phyloP scores from a whole-genome alignment of 2,329 filamentous ascomycete genomes.

The Aspergillus caelatus region DNA sequence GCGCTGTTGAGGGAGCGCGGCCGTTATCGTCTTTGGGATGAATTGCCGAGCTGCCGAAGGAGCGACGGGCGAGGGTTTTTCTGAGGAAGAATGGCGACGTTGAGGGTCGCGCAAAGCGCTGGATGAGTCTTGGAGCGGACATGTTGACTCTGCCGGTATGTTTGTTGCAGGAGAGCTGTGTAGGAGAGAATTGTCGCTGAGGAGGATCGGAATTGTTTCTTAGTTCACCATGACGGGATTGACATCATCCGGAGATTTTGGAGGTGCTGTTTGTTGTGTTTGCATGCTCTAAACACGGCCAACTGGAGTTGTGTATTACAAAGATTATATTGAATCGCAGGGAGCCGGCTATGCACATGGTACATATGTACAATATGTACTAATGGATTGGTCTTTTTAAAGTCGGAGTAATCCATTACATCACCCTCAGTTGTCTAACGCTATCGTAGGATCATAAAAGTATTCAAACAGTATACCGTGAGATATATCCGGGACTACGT shows the following conservation, averaged over 20 bases:
- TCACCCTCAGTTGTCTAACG: conserved; percentile 10
- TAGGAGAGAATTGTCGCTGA: conserved; percentile 7
- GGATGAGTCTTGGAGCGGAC: conserved; percentile 49
- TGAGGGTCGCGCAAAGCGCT: conserved; percentile 49
- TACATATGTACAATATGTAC: background rate
- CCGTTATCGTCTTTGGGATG: conserved; percentile 49
- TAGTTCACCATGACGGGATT: conserved; percentile 30
- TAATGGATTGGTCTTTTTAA: background rate
- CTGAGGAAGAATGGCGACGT: conserved; percentile 27
- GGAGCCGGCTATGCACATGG: background rate
- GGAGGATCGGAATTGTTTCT: conserved; percentile 2
- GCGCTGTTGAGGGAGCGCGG: conserved; percentile 32
- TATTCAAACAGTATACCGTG: conserved; percentile 25
- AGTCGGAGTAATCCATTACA: conserved; percentile 5
- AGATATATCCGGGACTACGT: conserved; percentile 23
- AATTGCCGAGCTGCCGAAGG: conserved; percentile 36
- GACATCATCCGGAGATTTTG: conserved; percentile 40
- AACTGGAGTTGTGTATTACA: conserved; percentile 15
- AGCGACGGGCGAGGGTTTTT: conserved; percentile 27
- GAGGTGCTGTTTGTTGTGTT: conserved; percentile 38
- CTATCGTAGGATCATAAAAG: conserved; percentile 25
- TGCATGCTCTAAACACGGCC: conserved; percentile 27
- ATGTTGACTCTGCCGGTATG: conserved; percentile 34
- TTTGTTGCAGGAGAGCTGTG: conserved; percentile 6
- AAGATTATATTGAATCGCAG: conserved; percentile 2